These are phyloP conservation scores for Lagenaria siceraria DNA, from an alignment of 306 rosid genomes.

Conservation along the genomic window DNA sequence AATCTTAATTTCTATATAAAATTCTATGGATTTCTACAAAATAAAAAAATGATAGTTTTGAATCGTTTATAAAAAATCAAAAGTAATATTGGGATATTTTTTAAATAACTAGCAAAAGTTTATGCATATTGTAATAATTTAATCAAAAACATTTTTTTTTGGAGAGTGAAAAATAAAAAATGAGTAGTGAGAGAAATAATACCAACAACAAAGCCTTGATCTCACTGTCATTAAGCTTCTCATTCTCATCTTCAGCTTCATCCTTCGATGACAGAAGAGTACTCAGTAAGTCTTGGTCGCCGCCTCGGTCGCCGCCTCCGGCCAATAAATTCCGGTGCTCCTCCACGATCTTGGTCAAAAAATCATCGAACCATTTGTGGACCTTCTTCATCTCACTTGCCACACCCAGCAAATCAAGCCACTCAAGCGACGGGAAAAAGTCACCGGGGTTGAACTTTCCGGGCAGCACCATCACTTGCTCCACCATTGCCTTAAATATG, in stretches of 20 bases:
- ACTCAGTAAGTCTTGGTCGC: constrained; percentile 39
- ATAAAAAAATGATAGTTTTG: too few relatives aligned
- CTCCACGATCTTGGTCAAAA: constrained; percentile 35
- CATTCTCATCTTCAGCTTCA: constrained; percentile 21
- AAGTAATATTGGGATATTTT: too few relatives aligned
- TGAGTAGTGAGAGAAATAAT: background rate
- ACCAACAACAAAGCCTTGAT: constrained; percentile 72
- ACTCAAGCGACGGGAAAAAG: constrained; percentile 51
- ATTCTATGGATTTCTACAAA: too few relatives aligned
- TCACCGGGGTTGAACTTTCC: constrained; percentile 68
- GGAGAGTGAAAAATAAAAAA: too few relatives aligned
- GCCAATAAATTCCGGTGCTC: constrained; percentile 25
- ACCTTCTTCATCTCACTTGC: constrained; percentile 45
- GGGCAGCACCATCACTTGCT: constrained; percentile 49
- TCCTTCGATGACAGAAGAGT: constrained; percentile 38
- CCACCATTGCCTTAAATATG: constrained; percentile 59
- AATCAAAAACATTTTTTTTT: too few relatives aligned
- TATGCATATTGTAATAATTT: too few relatives aligned
- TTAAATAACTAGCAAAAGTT: too few relatives aligned
- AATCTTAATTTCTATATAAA: too few relatives aligned
- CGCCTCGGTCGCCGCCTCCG: background rate
- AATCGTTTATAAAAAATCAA: too few relatives aligned
- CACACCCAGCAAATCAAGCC: constrained; percentile 57
- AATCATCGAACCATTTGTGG: constrained; percentile 47
- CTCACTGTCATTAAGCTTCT: constrained; percentile 37